Base-by-base conservation (phyloP, 169 alveolate species). In the Fabrea salina region DNA sequence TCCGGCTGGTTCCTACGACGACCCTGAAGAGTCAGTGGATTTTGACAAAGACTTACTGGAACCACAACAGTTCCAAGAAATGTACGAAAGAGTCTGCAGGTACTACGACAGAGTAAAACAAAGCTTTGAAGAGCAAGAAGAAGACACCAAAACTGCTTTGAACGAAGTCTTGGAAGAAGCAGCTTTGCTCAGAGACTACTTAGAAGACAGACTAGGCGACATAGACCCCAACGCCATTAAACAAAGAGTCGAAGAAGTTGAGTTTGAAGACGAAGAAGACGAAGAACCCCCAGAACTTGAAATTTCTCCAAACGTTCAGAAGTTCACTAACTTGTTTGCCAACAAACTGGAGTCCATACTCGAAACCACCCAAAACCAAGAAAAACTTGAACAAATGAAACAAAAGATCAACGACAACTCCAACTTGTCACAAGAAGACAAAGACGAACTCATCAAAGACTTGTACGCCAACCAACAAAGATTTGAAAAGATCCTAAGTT, bases 41-140 rank as follows among this genome's bases (percentile, higher is more conserved):
- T 13, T 61, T 61, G 74, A 61, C 39, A 61, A 61, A 37, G 74
- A 61, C 41, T 61, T 61, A 3, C 25, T 61, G 44, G 74, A 61
- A 35, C 74, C 74, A 0, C 39, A 47, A 2, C 74, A 61, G 3
- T 61, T 61, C 25, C 32, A 16, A 61, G 74, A 61, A 32, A 61
- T 61, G 74, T 30, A n/a, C 13, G 51, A 61, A 1, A 61, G 39
- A 16, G 16, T 61, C 11, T 33, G 27, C 32, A 61, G 22, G n/a
- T 61, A 61, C 39, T 61, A 61, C 39, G 32, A 61, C 3, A 16
- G 32, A 61, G 41, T 61, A 16, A 16, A 61, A 27, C 54, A 47
- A 1, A 27, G 54, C 39, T 61, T 61, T 61, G 74, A 61, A 16
- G 16, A 47, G 0, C 74, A 61, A 27, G 74, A 61, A 2, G 53